Evolutionary conservation across 1,284 basidiomycete species (phyloP).

Genomic region (Mixia osmundae): DNA sequence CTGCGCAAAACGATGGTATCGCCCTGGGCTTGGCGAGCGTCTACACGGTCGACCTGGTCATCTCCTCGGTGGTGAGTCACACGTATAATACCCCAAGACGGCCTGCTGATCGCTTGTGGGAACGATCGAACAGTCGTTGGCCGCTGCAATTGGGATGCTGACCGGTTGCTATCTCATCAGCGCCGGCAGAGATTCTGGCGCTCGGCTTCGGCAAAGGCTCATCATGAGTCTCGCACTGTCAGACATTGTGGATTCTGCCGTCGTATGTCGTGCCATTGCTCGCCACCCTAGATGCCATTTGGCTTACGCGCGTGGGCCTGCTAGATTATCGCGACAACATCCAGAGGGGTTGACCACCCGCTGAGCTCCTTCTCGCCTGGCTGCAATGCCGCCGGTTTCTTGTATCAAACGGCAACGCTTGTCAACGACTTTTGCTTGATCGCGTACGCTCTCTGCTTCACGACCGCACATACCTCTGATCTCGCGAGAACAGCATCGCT

Average conservation of each 20-base stretch:
- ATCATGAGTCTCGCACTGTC: conserved; percentile 8
- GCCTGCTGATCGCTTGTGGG: neutral
- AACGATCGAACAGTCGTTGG: conserved; percentile 1
- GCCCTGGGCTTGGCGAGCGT: neutral
- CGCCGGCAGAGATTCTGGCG: no score
- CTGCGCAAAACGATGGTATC: no score
- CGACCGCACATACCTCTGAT: no score
- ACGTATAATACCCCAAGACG: neutral
- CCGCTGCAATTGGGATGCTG: conserved; percentile 5
- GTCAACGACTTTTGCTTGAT: neutral
- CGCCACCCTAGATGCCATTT: neutral
- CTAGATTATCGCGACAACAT: conserved; percentile 6
- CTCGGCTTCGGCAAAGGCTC: conserved; percentile 7
- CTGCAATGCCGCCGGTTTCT: conserved; percentile 5
- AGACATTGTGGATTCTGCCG: conserved; percentile 4
- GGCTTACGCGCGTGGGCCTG: neutral
- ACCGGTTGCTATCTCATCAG: no score
- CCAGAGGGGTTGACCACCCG: neutral
- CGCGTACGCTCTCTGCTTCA: conserved; percentile 2
- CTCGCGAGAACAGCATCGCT: conserved; percentile 7
- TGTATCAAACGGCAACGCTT: neutral
- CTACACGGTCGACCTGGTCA: conserved; percentile 2
- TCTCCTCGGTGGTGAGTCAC: conserved; percentile 4
- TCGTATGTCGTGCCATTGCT: neutral
- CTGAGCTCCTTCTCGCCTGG: conserved; percentile 2